Percentiles rank a stretch among this genome's conserved stretches.
phyloP scores from a whole-genome alignment of 345 rosid genomes.

The Salix suchowensis region DNA sequence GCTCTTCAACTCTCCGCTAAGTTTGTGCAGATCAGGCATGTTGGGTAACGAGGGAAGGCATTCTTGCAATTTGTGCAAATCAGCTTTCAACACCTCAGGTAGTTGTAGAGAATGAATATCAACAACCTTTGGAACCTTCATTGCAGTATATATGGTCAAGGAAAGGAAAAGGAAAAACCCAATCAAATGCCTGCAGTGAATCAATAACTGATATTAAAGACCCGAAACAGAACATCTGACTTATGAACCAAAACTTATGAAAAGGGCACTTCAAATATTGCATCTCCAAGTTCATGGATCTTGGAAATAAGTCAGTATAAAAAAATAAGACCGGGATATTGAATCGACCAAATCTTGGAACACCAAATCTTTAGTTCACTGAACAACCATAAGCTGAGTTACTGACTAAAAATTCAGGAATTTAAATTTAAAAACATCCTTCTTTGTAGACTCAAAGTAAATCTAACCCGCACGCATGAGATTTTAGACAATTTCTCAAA shows the following conservation, averaged over 20 bases:
- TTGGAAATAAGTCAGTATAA: no score
- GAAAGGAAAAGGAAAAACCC: slow-evolving; percentile 92
- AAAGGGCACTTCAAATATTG: no score
- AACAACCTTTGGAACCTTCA: slow-evolving; percentile 65
- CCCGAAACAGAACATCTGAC: background rate
- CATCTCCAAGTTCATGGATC: no score
- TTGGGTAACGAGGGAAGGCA: slow-evolving; percentile 69
- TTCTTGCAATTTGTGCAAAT: slow-evolving; percentile 64
- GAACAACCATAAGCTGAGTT: background rate
- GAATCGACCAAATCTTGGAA: no score
- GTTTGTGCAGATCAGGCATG: slow-evolving; percentile 51
- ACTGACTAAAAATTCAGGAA: background rate
- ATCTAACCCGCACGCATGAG: background rate
- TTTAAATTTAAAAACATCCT: background rate
- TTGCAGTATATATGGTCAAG: slow-evolving; percentile 83
- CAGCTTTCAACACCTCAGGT: slow-evolving; percentile 63
- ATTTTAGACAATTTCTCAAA: background rate
- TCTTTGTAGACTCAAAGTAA: background rate
- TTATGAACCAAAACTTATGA: background rate
- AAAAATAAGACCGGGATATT: no score
- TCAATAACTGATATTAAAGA: background rate
- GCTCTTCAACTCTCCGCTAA: slow-evolving; percentile 42
- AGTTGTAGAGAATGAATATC: slow-evolving; percentile 79
- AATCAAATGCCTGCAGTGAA: slow-evolving; percentile 79
- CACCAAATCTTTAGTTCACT: no score